Evolutionary conservation across 1,284 basidiomycete genomes (phyloP), one percentile per base, ranked within the genome.

Genomic region (Coriolopsis trogii): DNA sequence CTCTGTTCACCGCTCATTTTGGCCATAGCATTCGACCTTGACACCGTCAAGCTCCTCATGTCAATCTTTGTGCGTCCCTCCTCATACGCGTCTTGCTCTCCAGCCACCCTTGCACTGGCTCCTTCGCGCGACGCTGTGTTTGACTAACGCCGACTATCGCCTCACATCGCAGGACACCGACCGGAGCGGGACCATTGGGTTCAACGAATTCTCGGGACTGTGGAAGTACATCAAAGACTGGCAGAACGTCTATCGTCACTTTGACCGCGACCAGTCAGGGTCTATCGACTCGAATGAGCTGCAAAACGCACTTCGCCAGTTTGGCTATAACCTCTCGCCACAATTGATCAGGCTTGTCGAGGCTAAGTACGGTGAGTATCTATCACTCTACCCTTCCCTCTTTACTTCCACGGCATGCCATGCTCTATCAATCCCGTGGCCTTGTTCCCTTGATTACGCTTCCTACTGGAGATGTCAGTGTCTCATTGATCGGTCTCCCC

Each of bases 161-260:
- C n/a, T 28, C 15, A 3, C 10, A 2, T 15, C n/a, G 44, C 34
- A 85, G 84, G 89, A 91, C 59, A 78, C 78, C 2, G 83, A 91
- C 62, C 79, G 85, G 20, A 84, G 77, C 49, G 88, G 89, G 1
- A 87, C 86, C 3, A 90, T 92, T 56, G 83, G 81, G 26, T 91
- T 89, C 70, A 82, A 84, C 52, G 89, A 91, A 81, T 92, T 91
- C 65, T 65, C 79, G 31, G 87, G 87, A 4, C 77, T 91, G 13
- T 91, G 87, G 88, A 87, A 88, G 64, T 90, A 90, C 68, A 82
- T 90, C 77, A 84, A 86, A 76, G 87, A 91, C 67, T 91, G 89
- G 89, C 88, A 90, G 72, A 82, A 81, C 55, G 84, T 89, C 48
- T 92, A 90, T 76, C 78, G 75, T 38, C 87, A 88, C 69, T 91